phyloP scores from a whole-genome alignment of 176 grass and related monocot genomes.

The Cenchrus fungigraminus region DNA sequence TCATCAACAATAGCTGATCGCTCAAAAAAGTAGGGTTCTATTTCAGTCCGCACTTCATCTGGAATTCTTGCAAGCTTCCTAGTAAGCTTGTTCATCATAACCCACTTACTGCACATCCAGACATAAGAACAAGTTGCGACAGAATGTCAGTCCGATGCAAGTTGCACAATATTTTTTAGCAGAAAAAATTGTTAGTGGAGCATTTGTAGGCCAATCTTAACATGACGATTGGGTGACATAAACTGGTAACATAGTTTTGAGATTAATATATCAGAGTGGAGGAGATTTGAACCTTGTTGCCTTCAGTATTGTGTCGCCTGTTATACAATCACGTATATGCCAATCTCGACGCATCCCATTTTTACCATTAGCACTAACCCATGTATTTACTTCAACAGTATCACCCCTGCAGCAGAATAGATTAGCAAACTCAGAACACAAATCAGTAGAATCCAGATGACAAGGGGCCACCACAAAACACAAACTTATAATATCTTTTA shows the following conservation, averaged over 20 bases:
- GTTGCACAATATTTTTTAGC: constrained; percentile 4
- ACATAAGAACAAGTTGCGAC: constrained; percentile 20
- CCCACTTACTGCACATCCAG: constrained; percentile 76
- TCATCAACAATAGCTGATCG: constrained; percentile 68
- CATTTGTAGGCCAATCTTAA: background rate
- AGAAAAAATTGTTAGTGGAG: background rate
- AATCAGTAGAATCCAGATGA: background rate
- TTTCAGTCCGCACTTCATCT: constrained; percentile 86
- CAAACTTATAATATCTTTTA: background rate
- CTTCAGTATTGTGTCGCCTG: constrained; percentile 75
- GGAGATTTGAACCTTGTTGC: constrained; percentile 71
- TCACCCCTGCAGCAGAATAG: constrained; percentile 77
- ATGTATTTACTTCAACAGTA: constrained; percentile 88
- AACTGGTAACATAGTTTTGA: background rate
- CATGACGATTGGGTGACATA: constrained; percentile 1
- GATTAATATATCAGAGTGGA: background rate
- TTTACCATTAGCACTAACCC: constrained; percentile 84
- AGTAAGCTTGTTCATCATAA: constrained; percentile 97
- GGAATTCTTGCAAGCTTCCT: constrained; percentile 91
- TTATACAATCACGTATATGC: constrained; percentile 82
- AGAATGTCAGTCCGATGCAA: background rate
- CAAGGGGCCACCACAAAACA: background rate
- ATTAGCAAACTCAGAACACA: constrained; percentile 34
- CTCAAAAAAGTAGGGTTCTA: constrained; percentile 82
- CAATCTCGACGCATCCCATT: constrained; percentile 97